Conservation (phyloP, 1,139 yeast species). For the Taiozyma sp. region DNA sequence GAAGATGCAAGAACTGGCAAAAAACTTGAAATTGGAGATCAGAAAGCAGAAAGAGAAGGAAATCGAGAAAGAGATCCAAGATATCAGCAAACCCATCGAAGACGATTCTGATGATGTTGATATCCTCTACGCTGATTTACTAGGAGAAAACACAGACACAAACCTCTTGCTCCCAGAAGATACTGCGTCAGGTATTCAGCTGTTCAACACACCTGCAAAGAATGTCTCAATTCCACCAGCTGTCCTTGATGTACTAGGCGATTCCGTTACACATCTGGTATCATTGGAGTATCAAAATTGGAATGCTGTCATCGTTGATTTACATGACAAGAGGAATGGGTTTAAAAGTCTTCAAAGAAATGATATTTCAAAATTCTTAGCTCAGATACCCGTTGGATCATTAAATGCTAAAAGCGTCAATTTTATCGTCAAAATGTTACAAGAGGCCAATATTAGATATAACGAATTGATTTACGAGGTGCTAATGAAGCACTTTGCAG, state of each 20-base stretch:
- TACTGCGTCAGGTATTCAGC: background rate
- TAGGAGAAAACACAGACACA: conserved; percentile 5
- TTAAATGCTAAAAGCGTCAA: conserved; percentile 34
- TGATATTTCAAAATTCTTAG: conserved; percentile 40
- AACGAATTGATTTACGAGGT: conserved; percentile 38
- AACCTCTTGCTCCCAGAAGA: background rate
- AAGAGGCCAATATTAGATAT: conserved; percentile 31
- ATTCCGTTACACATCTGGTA: conserved; percentile 42
- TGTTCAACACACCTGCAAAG: conserved; percentile 22
- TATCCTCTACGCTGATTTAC: conserved; percentile 24
- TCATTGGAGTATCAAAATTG: conserved; percentile 47
- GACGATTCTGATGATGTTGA: conserved; percentile 28
- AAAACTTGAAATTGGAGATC: conserved; percentile 26
- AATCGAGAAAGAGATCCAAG: conserved; percentile 9
- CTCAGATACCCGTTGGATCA: conserved; percentile 39
- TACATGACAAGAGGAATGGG: conserved; percentile 36
- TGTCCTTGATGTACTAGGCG: conserved; percentile 42
- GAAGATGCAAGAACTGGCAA: conserved; percentile 37
- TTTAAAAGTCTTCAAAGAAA: conserved; percentile 33
- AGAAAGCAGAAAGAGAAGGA: conserved; percentile 20
- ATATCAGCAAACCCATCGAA: conserved; percentile 9
- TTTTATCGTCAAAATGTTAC: conserved; percentile 32
- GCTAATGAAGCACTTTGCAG: conserved; percentile 40
- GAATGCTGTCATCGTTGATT: conserved; percentile 45
- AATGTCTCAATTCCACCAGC: conserved; percentile 37